Conservation (phyloP, 2,329 filamentous ascomycete genomes). For the Epichloe elymi region DNA sequence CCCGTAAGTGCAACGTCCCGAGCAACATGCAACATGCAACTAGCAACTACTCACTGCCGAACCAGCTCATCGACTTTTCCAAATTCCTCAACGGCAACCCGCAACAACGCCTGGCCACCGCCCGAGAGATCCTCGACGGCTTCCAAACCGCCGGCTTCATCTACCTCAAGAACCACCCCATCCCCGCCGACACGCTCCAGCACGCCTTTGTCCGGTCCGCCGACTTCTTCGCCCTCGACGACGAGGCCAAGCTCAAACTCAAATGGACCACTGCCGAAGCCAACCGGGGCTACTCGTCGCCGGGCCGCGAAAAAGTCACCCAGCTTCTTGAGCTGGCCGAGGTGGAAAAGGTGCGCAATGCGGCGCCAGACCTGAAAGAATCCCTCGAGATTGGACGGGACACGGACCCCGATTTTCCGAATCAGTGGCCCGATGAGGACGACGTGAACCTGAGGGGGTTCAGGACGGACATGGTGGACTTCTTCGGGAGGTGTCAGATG, state of each 20-base stretch:
- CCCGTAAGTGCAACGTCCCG: slow-evolving; percentile 28
- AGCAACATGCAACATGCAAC: too few relatives aligned
- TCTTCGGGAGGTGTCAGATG: slow-evolving; percentile 60
- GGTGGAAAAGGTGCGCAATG: slow-evolving; percentile 43
- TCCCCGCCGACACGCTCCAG: slow-evolving; percentile 44
- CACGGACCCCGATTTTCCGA: slow-evolving; percentile 46
- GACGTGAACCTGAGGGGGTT: slow-evolving; percentile 39
- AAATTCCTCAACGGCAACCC: slow-evolving; percentile 53
- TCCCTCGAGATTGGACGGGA: slow-evolving; percentile 53
- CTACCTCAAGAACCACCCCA: slow-evolving; percentile 71
- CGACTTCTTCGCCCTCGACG: slow-evolving; percentile 54
- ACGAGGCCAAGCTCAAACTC: slow-evolving; percentile 49
- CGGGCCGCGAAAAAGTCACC: slow-evolving; percentile 59
- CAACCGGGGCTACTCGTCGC: slow-evolving; percentile 61
- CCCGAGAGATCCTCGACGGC: slow-evolving; percentile 59
- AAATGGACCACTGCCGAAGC: slow-evolving; percentile 60
- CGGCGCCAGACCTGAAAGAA: slow-evolving; percentile 53
- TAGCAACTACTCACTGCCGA: background rate
- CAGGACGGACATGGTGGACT: slow-evolving; percentile 57
- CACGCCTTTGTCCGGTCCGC: slow-evolving; percentile 55
- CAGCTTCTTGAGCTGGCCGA: slow-evolving; percentile 38
- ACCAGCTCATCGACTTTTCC: slow-evolving; percentile 46
- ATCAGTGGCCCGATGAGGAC: slow-evolving; percentile 58
- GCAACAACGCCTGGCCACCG: slow-evolving; percentile 48
- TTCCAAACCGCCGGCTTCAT: slow-evolving; percentile 84